A percentile compares a stretch with the other conserved stretches of the same genome.
These are phyloP conservation scores for Naganishia kalamii DNA, from an alignment of 768 basidiomycete genomes.

Conservation along the genomic window DNA sequence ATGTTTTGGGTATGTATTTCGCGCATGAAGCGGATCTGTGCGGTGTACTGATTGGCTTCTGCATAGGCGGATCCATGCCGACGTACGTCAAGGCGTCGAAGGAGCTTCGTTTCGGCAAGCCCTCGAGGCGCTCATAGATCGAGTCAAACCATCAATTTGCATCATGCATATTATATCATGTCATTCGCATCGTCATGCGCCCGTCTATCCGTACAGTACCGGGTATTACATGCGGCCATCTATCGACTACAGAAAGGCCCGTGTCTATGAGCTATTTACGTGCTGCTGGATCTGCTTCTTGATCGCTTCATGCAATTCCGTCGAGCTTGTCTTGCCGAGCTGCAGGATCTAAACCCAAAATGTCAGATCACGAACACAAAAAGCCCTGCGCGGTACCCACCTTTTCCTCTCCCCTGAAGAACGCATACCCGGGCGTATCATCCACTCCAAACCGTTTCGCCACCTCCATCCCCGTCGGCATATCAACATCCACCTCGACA, in stretches of 20 bases:
- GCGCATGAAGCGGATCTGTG: conserved; percentile 1
- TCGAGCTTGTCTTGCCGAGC: conserved; percentile 1
- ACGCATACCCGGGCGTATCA: conserved; percentile 82
- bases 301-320: background rate
- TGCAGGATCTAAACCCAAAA: background rate
- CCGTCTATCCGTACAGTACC: background rate
- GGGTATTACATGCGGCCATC: background rate
- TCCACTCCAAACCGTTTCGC: conserved; percentile 61
- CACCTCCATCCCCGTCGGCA: conserved; percentile 60
- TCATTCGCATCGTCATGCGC: background rate
- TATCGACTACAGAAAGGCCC: background rate
- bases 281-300: background rate
- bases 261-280: background rate
- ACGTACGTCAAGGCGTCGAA: conserved; percentile 32
- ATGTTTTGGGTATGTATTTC: conserved; percentile 60
- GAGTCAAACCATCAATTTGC: conserved; percentile 1
- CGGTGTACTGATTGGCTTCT: conserved; percentile 18
- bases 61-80: conserved; percentile 24
- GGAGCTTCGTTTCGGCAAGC: conserved; percentile 32
- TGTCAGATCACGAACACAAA: background rate
- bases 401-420: conserved; percentile 62
- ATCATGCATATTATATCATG: conserved; percentile 12
- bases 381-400: conserved; percentile 20
- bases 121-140: conserved; percentile 15
- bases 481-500: conserved; percentile 72